These are phyloP conservation scores for Schwanniomyces sp. DNA, from an alignment of 805 yeast species.

Conservation along the genomic window DNA sequence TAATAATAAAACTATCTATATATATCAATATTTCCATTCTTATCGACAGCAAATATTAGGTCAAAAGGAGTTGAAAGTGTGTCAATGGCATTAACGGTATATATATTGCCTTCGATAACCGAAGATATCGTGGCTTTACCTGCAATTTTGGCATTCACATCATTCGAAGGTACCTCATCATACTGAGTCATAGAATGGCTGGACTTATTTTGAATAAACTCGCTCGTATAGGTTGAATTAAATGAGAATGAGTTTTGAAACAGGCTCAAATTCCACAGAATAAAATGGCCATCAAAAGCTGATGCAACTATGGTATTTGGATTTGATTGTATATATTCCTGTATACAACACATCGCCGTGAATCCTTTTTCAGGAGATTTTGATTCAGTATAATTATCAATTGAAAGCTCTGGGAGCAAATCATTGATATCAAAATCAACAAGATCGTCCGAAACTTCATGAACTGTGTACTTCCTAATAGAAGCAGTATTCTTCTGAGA, in stretches of 20 bases:
- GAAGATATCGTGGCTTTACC: conserved; percentile 15
- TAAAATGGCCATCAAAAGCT: conserved; percentile 25
- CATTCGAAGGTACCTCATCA: not conserved
- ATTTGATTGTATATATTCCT: not conserved
- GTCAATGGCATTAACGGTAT: conserved; percentile 49
- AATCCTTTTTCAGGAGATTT: not conserved
- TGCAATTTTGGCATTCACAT: not conserved
- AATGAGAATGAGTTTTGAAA: conserved; percentile 14
- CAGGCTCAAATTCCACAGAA: conserved; percentile 26
- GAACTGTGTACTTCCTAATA: conserved; percentile 21
- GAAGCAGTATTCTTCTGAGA: conserved; percentile 17
- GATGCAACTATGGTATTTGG: conserved; percentile 18
- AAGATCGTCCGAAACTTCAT: conserved; percentile 15
- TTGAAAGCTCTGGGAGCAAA: conserved; percentile 4
- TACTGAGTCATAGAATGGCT: not conserved
- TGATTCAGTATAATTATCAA: not conserved
- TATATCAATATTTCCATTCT: conserved; percentile 64
- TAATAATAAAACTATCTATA: conserved; percentile 22
- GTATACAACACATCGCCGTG: not conserved
- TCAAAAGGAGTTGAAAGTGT: conserved; percentile 51
- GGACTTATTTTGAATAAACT: not conserved
- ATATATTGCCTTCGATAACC: conserved; percentile 40
- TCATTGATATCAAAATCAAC: conserved; percentile 14
- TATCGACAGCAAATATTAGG: conserved; percentile 64
- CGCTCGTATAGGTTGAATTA: not conserved